Percentiles rank a stretch among this genome's conserved stretches.
Evolutionary conservation across 2,329 filamentous ascomycete species (phyloP).

Genomic region (Lachnellula occidentalis): DNA sequence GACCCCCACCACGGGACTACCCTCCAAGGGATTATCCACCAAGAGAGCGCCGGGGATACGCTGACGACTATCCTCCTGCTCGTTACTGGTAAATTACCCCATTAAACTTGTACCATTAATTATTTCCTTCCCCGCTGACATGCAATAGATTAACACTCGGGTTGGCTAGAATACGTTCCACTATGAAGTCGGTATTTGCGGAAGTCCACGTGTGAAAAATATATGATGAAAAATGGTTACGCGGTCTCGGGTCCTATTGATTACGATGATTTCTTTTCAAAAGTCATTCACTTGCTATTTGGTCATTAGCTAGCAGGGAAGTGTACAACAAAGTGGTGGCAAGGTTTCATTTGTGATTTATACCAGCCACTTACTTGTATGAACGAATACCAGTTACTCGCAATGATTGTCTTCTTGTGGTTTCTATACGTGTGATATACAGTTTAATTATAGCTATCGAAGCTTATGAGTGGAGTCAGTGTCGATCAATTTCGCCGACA

Average conservation of each 20-base stretch:
- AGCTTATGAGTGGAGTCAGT: no score
- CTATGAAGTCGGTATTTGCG: constrained; percentile 1
- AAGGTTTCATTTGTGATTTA: background rate
- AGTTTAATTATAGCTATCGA: no score
- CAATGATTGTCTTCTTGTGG: background rate
- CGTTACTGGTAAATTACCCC: constrained; percentile 29
- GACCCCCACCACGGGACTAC: constrained; percentile 46
- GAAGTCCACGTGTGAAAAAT: background rate
- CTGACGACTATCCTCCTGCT: constrained; percentile 28
- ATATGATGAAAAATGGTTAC: constrained; percentile 12
- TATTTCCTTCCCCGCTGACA: constrained; percentile 8
- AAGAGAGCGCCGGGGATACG: constrained; percentile 26
- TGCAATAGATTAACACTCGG: constrained; percentile 7
- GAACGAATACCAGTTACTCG: background rate
- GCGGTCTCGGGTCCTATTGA: background rate
- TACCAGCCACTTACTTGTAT: background rate
- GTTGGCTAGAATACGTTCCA: constrained; percentile 9
- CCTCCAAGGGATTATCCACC: constrained; percentile 32
- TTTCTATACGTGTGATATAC: background rate
- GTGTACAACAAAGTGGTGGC: background rate
- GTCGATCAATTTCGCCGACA: no score
- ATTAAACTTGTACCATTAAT: background rate
- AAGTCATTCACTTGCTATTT: background rate
- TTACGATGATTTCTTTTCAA: background rate
- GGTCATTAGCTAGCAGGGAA: background rate